phyloP scores from a whole-genome alignment of 495 filamentous ascomycete genomes.

The Choiromyces venosus region DNA sequence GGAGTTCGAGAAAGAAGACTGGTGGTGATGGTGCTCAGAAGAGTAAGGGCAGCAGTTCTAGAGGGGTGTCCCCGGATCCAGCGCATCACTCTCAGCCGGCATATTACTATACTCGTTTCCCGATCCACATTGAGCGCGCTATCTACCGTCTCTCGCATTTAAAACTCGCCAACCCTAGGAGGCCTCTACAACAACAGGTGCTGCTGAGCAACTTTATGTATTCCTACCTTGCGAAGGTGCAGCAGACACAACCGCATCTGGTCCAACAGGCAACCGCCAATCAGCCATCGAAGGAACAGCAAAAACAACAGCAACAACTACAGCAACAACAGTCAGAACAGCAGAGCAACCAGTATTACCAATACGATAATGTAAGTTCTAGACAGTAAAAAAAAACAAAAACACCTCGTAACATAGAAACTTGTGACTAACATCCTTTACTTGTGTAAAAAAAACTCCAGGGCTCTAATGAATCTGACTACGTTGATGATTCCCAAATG shows the following conservation, averaged over 20 bases:
- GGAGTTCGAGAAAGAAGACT: constrained; percentile 76
- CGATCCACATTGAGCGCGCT: constrained; percentile 89
- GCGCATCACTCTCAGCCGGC: constrained; percentile 57
- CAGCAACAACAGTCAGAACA: constrained; percentile 50
- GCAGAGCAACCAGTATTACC: constrained; percentile 50
- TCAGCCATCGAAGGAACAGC: constrained; percentile 58
- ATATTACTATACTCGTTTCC: constrained; percentile 90
- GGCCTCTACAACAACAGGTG: constrained; percentile 89
- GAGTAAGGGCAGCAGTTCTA: constrained; percentile 67
- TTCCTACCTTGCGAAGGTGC: constrained; percentile 95
- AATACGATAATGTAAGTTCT: constrained; percentile 38
- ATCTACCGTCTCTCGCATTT: constrained; percentile 99
- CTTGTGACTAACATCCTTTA: constrained; percentile 28
- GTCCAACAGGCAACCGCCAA: constrained; percentile 59
- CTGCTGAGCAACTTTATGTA: constrained; percentile 99
- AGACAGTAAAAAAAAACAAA: constrained; percentile 17
- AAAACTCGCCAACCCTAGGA: constrained; percentile 93
- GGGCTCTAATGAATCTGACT: constrained; percentile 48
- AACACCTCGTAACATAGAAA: constrained; percentile 29
- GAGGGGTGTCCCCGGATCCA: constrained; percentile 75
- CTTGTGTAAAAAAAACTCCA: constrained; percentile 27
- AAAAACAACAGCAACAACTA: constrained; percentile 58
- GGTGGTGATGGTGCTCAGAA: constrained; percentile 57
- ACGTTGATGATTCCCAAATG: constrained; percentile 56
- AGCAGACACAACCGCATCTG: constrained; percentile 94